Evolutionary conservation across 2,329 filamentous ascomycete genomes (phyloP).

Genomic region (Aspergillus persii): DNA sequence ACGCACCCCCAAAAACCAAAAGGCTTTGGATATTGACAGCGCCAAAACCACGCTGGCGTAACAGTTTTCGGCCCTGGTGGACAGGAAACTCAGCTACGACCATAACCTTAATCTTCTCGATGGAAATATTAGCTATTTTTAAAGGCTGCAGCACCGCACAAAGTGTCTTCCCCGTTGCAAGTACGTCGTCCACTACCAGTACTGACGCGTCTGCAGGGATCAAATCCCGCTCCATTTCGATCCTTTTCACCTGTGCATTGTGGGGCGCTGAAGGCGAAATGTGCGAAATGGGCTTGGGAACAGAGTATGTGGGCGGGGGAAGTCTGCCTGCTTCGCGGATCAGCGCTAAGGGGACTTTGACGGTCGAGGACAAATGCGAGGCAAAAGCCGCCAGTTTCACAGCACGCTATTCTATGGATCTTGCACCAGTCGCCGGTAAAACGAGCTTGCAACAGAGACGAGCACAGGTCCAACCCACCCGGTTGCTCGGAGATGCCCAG

Average conservation of each 20-base stretch:
- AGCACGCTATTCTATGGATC: conserved; percentile 49
- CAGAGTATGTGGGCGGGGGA: conserved; percentile 55
- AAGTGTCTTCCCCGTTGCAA: conserved; percentile 57
- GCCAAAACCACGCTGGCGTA: conserved; percentile 52
- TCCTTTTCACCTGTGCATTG: conserved; percentile 22
- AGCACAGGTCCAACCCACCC: conserved; percentile 52
- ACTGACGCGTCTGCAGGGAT: conserved; percentile 44
- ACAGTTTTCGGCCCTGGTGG: conserved; percentile 51
- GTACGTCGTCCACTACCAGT: conserved; percentile 61
- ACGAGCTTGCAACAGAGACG: conserved; percentile 48
- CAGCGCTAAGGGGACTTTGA: conserved; percentile 47
- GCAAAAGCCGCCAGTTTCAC: conserved; percentile 61
- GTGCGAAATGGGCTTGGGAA: conserved; percentile 50
- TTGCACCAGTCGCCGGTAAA: conserved; percentile 50
- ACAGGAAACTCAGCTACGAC: conserved; percentile 58
- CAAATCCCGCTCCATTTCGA: conserved; percentile 52
- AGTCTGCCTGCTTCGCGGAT: conserved; percentile 60
- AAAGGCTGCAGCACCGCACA: conserved; percentile 54
- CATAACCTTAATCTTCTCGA: conserved; percentile 48
- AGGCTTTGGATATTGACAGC: conserved; percentile 52
- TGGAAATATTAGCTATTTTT: conserved; percentile 40
- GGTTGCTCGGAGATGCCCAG: conserved; percentile 55
- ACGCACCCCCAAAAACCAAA: conserved; percentile 48
- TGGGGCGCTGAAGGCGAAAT: conserved; percentile 48
- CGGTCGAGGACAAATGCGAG: conserved; percentile 46